These are phyloP conservation scores for Solanum ossicruentum DNA, from an alignment of 257 asterid genomes.

Conservation along the genomic window DNA sequence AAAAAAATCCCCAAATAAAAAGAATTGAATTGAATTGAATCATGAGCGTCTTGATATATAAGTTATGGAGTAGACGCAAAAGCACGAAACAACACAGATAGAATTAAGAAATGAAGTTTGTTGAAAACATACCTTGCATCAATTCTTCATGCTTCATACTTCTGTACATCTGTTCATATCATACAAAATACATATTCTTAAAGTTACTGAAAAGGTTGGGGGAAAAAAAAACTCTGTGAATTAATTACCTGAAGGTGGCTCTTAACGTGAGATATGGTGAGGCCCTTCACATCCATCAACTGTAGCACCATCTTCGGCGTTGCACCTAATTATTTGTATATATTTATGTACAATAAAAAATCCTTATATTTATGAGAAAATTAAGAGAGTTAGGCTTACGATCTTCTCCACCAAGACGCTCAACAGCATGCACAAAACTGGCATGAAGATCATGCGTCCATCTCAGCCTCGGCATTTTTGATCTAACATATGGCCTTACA, in stretches of 20 bases:
- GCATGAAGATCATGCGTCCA: slow-evolving; percentile 71
- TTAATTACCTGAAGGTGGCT: slow-evolving; percentile 71
- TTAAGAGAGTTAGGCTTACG: slow-evolving; percentile 14
- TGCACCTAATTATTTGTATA: slow-evolving; percentile 29
- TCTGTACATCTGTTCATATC: slow-evolving; percentile 56
- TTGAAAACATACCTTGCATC: slow-evolving; percentile 32
- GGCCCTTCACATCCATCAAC: slow-evolving; percentile 66
- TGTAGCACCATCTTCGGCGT: slow-evolving; percentile 75
- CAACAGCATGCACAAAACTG: slow-evolving; percentile 49
- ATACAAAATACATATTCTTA: background rate
- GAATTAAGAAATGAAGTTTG: background rate
- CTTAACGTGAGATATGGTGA: slow-evolving; percentile 65
- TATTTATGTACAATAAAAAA: background rate
- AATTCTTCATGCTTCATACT: slow-evolving; percentile 54
- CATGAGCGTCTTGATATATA: background rate
- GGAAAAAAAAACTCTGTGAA: background rate
- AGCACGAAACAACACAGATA: background rate
- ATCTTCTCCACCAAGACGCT: slow-evolving; percentile 67
- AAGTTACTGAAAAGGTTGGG: background rate
- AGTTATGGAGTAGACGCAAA: background rate
- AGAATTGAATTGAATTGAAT: background rate
- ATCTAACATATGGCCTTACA: slow-evolving; percentile 52
- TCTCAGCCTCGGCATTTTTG: slow-evolving; percentile 44
- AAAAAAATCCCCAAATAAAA: background rate
- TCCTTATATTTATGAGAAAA: no score